Conservation (phyloP, 2,329 filamentous ascomycete species). For the Diplodia corticola region DNA sequence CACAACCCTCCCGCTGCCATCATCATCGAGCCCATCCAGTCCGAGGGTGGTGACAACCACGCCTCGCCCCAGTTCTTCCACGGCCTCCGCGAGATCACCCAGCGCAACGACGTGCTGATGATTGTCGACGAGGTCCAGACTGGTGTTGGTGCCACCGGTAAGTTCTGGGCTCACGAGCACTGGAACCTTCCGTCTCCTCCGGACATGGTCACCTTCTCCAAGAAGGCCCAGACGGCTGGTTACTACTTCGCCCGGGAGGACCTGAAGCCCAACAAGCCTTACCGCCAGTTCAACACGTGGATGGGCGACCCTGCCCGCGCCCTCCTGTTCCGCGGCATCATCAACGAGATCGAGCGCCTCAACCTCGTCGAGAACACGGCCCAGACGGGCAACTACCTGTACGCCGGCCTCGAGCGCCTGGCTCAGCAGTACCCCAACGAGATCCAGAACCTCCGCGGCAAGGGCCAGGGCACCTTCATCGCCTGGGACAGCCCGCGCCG, state of each 20-base stretch:
- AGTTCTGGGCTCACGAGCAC: constrained; percentile 97
- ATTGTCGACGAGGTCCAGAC: constrained; percentile 96
- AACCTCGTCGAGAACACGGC: constrained; percentile 81
- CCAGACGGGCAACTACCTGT: constrained; percentile 76
- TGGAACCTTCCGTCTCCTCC: constrained; percentile 79
- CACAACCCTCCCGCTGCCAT: constrained; percentile 79
- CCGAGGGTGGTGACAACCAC: constrained; percentile 93
- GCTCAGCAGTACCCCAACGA: constrained; percentile 70
- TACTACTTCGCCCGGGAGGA: constrained; percentile 85
- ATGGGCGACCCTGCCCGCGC: constrained; percentile 89
- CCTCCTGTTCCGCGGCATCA: constrained; percentile 82
- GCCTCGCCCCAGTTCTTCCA: constrained; percentile 85
- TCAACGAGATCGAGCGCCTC: constrained; percentile 74
- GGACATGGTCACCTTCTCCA: constrained; percentile 93
- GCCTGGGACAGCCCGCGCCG: constrained; percentile 83
- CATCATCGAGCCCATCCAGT: constrained; percentile 87
- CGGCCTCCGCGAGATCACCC: constrained; percentile 75
- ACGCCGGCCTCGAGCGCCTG: constrained; percentile 65
- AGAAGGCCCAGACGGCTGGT: constrained; percentile 91
- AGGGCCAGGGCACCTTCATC: constrained; percentile 88
- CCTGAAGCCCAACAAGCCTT: constrained; percentile 85
- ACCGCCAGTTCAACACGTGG: constrained; percentile 97
- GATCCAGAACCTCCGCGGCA: constrained; percentile 81
- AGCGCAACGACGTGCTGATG: constrained; percentile 74
- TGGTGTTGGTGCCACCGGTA: constrained; percentile 86